Conservation (phyloP, 2,329 filamentous ascomycete species). For the Claviceps purpurea region DNA sequence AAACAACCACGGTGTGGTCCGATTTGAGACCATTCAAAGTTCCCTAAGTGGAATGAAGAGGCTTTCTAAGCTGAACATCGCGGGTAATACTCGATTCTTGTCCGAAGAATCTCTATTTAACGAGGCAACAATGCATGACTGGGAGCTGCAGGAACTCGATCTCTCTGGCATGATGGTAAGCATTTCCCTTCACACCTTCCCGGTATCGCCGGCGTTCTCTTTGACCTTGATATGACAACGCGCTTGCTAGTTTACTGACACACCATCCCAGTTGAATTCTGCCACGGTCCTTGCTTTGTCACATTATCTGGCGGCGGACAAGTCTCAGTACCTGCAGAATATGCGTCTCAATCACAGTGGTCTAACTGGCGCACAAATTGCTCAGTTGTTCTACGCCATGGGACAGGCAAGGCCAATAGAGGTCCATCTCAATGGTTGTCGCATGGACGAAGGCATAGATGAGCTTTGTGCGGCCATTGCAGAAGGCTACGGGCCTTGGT, state of each 20-base stretch:
- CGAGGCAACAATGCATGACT: slow-evolving; percentile 26
- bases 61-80: slow-evolving; percentile 36
- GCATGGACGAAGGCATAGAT: slow-evolving; percentile 37
- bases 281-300: slow-evolving; percentile 34
- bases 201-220: not conserved
- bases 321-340: slow-evolving; percentile 27
- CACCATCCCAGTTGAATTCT: slow-evolving; percentile 29
- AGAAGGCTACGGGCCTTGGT: slow-evolving; percentile 33
- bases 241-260: slow-evolving; percentile 3
- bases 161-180: slow-evolving; percentile 39
- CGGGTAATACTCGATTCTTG: slow-evolving; percentile 35
- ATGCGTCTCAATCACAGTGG: slow-evolving; percentile 39
- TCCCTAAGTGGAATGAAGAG: slow-evolving; percentile 29
- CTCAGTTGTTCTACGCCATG: slow-evolving; percentile 36
- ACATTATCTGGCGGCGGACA: slow-evolving; percentile 28
- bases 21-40: slow-evolving; percentile 30
- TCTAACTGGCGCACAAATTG: slow-evolving; percentile 35
- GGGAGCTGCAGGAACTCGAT: slow-evolving; percentile 39
- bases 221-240: not conserved
- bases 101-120: slow-evolving; percentile 33
- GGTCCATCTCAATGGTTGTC: slow-evolving; percentile 37
- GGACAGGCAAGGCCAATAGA: slow-evolving; percentile 33
- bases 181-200: not conserved
- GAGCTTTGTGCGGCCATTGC: slow-evolving; percentile 35
- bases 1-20: slow-evolving; percentile 37